These are phyloP conservation scores for Penicillium diatomitis DNA, from an alignment of 495 filamentous ascomycete genomes.

Conservation along the genomic window DNA sequence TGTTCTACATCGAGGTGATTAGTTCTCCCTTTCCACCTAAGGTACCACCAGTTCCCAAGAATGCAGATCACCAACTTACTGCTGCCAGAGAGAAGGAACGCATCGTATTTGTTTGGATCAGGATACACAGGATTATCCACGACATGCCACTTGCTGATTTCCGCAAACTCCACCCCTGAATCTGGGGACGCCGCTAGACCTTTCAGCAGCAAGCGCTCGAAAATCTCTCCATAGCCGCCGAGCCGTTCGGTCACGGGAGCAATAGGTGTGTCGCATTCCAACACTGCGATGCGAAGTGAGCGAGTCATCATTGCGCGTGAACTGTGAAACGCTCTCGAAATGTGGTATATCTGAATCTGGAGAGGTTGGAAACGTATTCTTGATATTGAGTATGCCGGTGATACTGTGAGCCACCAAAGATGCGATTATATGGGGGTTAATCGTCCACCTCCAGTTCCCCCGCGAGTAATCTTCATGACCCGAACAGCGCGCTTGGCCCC, in stretches of 20 bases:
- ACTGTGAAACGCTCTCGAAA: too few relatives aligned
- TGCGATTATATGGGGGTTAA: too few relatives aligned
- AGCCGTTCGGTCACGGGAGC: slow-evolving; percentile 46
- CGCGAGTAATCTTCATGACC: background rate
- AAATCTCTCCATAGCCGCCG: slow-evolving; percentile 63
- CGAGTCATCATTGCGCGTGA: slow-evolving; percentile 6
- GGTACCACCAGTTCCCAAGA: background rate
- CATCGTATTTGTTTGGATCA: slow-evolving; percentile 57
- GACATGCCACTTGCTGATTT: slow-evolving; percentile 56
- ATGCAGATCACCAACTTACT: slow-evolving; percentile 18
- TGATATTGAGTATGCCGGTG: too few relatives aligned
- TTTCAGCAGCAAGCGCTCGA: slow-evolving; percentile 48
- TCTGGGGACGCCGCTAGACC: slow-evolving; percentile 30
- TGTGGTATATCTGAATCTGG: too few relatives aligned
- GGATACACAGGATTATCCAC: slow-evolving; percentile 52
- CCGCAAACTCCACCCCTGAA: slow-evolving; percentile 12
- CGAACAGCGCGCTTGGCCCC: background rate
- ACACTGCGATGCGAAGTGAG: slow-evolving; percentile 59
- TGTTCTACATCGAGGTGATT: slow-evolving; percentile 23
- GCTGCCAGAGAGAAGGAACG: slow-evolving; percentile 67
- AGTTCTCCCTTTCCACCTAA: background rate
- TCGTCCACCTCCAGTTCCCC: too few relatives aligned
- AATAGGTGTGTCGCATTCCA: slow-evolving; percentile 69
- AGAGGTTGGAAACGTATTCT: too few relatives aligned
- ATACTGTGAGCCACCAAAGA: too few relatives aligned